Evolutionary conservation across 108 stramenopile genomes (phyloP), one percentile per base, ranked within the genome.

Genomic region (Conticribra weissflogii): DNA sequence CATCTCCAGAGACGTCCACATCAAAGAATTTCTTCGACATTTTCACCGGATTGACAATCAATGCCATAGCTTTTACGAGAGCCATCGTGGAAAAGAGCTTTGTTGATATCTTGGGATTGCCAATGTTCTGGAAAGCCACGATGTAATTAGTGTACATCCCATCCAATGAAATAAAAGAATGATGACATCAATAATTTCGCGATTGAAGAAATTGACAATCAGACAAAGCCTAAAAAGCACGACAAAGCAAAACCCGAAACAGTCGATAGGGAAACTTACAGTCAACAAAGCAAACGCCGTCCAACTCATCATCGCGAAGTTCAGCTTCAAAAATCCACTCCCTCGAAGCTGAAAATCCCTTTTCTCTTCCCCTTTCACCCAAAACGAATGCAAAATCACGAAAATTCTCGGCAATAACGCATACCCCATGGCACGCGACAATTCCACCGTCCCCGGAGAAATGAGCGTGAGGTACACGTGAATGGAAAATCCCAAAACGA

Each of bases 1-100:
- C 34, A 19, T 49, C 29, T 15, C 48, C 62, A 47, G 66, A 68
- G 21, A 68, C 66, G 41, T 68, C 27, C n/a, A 56, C 56, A 28
- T 24, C 51, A 53, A 68, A 58, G 15, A 56, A 22, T 29, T 68
- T 68, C 66, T 58, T 14, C 3, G 66, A 46, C 57, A 58, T 58
- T 50, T 58, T 58, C n/a, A 68, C 57, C 41, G 66, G 66, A 14
- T 68, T 56, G 2, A 22, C 17, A 3, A 68, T 29, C 36, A 68
- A 53, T 23, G 57, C 54, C 30, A 36, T 21, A 17, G 56, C 66
- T 29, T 68, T 68, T n/a, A 68, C 14, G 54, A 68, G 25, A 16
- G 66, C 66, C 66, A 68, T 68, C 8, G 56, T 21, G 14, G 66
- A 68, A 24, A 68, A 68, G 3, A 56, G 50, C 30, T 68, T 68